These are phyloP conservation scores for Leccinum pellstonianum DNA, from an alignment of 768 basidiomycete genomes.

Conservation along the genomic window DNA sequence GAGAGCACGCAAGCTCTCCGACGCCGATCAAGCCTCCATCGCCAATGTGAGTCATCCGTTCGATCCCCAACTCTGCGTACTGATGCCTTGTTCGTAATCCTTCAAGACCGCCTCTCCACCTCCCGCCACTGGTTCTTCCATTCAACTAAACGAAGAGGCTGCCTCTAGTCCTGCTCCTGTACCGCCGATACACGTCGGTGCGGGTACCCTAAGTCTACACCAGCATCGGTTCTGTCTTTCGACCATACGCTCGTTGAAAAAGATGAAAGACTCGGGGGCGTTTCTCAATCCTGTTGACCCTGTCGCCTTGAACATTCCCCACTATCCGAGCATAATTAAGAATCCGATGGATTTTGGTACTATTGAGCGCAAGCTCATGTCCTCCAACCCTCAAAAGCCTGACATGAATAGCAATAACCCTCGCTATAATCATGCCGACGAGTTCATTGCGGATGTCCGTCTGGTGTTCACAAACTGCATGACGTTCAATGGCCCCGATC, in stretches of 20 bases:
- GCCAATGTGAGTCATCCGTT: conserved; percentile 61
- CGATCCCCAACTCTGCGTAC: conserved; percentile 53
- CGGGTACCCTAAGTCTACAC: conserved; percentile 51
- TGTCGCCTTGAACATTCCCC: conserved; percentile 78
- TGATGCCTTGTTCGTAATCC: conserved; percentile 39
- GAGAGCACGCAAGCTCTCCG: conserved; percentile 72
- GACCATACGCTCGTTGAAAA: conserved; percentile 80
- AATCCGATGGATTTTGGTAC: conserved; percentile 94
- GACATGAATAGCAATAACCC: conserved; percentile 68
- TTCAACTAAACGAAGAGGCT: conserved; percentile 31
- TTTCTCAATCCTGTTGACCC: conserved; percentile 90
- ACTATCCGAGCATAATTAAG: conserved; percentile 84
- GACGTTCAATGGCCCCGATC: conserved; percentile 92
- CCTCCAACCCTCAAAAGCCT: conserved; percentile 77
- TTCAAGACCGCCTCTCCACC: conserved; percentile 74
- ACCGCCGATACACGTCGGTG: conserved; percentile 8
- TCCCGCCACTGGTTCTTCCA: conserved; percentile 49
- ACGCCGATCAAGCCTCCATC: conserved; percentile 71
- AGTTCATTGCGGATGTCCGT: conserved; percentile 83
- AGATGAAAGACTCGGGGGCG: conserved; percentile 75
- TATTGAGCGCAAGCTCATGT: conserved; percentile 80
- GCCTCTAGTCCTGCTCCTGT: conserved; percentile 16
- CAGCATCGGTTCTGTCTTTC: conserved; percentile 82
- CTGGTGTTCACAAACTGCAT: conserved; percentile 86
- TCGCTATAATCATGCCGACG: conserved; percentile 74